Base-by-base conservation (phyloP, 768 basidiomycete genomes). In the Lentinula raphanica region DNA sequence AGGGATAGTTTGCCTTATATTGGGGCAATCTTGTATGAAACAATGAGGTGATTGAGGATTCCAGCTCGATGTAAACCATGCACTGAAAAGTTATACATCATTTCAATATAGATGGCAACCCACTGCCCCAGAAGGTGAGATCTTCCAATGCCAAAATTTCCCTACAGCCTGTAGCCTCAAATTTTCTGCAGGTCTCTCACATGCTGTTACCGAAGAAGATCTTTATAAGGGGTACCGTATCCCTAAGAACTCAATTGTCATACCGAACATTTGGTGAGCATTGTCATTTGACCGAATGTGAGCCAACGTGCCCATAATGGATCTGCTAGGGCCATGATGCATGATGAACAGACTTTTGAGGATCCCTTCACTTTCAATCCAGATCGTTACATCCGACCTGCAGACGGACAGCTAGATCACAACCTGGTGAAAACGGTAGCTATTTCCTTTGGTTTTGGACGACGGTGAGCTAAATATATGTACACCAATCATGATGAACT, bases 311-410 rank as follows among this genome's bases (percentile, higher is more conserved):
- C 44, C 29, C 5, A 35, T 35, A 13, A 48, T n/a, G n/a, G 31
- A 40, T 59, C 17, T 39, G 35, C 8, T 29, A 74, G 73, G 74
- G 67, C 66, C 6, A 69, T 75, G 17, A 59, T 67, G 7, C 65
- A 63, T 48, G 62, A 75, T 23, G 62, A 65, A 46, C 39, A 57
- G n/a, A 64, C 57, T 35, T 74, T 72, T 55, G 25, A 28, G 12
- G 64, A 74, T 5, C 67, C 72, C 7, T 54, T 65, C 2, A 40
- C 5, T 12, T 75, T 74, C 62, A 56, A 61, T 17, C 74, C 74
- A 13, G 74, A 71, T 28, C 65, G 74, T 3, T 75, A 70, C 58
- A 46, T 69, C 23, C 42, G 42, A 66, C 57, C 72, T 64, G 27
- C 39, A 5, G 38, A 66, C 19, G 59, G 45, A 19, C 35, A 42